Evolutionary conservation across 345 rosid species (phyloP).

Genomic region (Rhodamnia rubescens): DNA sequence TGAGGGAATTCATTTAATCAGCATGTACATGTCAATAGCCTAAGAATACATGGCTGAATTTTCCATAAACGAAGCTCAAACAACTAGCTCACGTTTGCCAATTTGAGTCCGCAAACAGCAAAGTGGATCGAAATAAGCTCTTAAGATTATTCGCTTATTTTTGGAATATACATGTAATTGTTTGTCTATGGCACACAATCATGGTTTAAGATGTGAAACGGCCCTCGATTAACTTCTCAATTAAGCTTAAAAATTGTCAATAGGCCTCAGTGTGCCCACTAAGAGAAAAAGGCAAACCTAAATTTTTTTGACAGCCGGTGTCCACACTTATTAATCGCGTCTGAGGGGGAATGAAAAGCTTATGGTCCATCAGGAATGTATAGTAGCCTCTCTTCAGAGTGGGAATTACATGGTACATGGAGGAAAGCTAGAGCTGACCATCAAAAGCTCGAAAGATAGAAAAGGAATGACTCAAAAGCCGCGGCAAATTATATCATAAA

Average conservation of each 20-base stretch:
- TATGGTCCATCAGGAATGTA: background rate
- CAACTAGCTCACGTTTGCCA: background rate
- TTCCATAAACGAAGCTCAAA: background rate
- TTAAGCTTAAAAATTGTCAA: background rate
- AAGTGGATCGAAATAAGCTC: background rate
- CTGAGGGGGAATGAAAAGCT: background rate
- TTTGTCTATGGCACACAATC: background rate
- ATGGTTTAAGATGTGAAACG: background rate
- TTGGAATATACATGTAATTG: background rate
- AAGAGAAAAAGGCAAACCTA: too few relatives aligned
- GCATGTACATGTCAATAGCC: background rate
- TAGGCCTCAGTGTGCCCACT: too few relatives aligned
- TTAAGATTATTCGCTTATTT: background rate
- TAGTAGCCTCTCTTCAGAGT: background rate
- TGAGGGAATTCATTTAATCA: background rate
- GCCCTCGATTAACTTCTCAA: background rate
- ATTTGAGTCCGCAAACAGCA: background rate
- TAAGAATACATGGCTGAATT: background rate
- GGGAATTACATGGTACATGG: background rate
- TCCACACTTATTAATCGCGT: background rate
- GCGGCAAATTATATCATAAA: background rate
- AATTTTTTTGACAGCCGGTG: too few relatives aligned
- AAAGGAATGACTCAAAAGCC: background rate
- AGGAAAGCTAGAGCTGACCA: background rate
- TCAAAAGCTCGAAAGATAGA: background rate